phyloP scores from a whole-genome alignment of 768 basidiomycete species.

The Boletus patriciae region DNA sequence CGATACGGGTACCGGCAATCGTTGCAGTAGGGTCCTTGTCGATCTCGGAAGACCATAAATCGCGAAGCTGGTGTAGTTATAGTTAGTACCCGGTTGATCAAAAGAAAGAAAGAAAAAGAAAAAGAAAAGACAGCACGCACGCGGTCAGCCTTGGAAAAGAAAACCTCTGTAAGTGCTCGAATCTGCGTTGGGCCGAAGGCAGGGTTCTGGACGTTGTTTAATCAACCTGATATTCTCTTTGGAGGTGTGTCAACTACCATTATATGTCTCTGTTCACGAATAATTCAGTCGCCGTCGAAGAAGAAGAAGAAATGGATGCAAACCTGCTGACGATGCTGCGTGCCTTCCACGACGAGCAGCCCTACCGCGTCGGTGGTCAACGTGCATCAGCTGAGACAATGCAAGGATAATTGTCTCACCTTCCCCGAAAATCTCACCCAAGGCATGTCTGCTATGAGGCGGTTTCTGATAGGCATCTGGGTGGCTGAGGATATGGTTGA shows the following conservation, averaged over 20 bases:
- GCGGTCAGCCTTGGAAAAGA: conserved; percentile 49
- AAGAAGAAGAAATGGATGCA: background rate
- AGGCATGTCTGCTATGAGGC: conserved; percentile 34
- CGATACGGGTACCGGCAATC: conserved; percentile 21
- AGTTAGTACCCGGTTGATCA: background rate
- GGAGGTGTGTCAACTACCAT: conserved; percentile 25
- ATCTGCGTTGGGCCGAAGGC: conserved; percentile 64
- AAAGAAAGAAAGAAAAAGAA: background rate
- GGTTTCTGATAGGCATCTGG: conserved; percentile 58
- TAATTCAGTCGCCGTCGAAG: background rate
- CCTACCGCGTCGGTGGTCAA: conserved; percentile 36
- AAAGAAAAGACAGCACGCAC: background rate
- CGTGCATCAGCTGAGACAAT: background rate
- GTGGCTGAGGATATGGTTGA: conserved; percentile 65
- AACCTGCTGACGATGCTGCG: conserved; percentile 43
- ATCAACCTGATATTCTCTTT: background rate
- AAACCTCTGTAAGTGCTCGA: conserved; percentile 55
- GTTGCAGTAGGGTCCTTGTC: conserved; percentile 22
- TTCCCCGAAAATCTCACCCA: conserved; percentile 44
- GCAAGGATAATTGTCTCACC: conserved; percentile 18
- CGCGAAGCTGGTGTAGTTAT: conserved; percentile 39
- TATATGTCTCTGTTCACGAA: conserved; percentile 21
- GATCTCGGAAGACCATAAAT: conserved; percentile 43
- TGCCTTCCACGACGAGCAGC: conserved; percentile 46
- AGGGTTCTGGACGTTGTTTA: conserved; percentile 46